Percentiles rank a stretch among this genome's conserved stretches.
These are phyloP conservation scores for Kwoniella dendrophila DNA, from an alignment of 768 basidiomycete species.

Conservation along the genomic window DNA sequence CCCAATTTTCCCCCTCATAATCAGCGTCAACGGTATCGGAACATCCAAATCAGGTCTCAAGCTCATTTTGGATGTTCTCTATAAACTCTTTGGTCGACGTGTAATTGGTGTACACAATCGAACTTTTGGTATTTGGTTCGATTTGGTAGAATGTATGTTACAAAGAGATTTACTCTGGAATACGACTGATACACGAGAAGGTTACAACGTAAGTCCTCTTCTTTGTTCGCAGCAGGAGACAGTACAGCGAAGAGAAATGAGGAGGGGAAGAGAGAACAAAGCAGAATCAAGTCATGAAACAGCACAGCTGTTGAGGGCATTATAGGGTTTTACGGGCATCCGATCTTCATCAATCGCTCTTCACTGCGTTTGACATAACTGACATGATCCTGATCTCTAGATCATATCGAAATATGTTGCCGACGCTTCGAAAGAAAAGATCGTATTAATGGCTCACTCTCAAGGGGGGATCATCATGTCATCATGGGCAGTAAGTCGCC, in stretches of 20 bases:
- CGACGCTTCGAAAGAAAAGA: conserved; percentile 27
- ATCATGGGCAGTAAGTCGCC: conserved; percentile 30
- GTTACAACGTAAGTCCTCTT: conserved; percentile 29
- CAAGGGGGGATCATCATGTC: conserved; percentile 49
- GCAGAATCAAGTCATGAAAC: background rate
- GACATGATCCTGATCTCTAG: background rate
- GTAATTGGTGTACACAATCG: conserved; percentile 44
- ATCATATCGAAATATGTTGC: conserved; percentile 27
- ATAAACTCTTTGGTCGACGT: conserved; percentile 31
- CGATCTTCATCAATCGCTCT: too few relatives aligned
- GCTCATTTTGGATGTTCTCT: conserved; percentile 32
- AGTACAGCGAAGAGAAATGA: background rate
- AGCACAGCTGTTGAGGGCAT: too few relatives aligned
- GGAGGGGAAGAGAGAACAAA: background rate
- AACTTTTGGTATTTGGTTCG: conserved; percentile 45
- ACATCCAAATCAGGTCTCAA: conserved; percentile 35
- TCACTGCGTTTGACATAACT: too few relatives aligned
- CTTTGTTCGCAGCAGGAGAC: background rate
- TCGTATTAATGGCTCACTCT: conserved; percentile 47
- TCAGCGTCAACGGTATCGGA: conserved; percentile 42
- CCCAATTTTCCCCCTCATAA: background rate
- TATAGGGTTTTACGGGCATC: too few relatives aligned
- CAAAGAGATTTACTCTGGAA: conserved; percentile 42
- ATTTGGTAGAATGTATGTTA: conserved; percentile 44
- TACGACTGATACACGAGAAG: conserved; percentile 27